phyloP scores from a whole-genome alignment of 352 stramenopile genomes.

The Phytopythium vexans region DNA sequence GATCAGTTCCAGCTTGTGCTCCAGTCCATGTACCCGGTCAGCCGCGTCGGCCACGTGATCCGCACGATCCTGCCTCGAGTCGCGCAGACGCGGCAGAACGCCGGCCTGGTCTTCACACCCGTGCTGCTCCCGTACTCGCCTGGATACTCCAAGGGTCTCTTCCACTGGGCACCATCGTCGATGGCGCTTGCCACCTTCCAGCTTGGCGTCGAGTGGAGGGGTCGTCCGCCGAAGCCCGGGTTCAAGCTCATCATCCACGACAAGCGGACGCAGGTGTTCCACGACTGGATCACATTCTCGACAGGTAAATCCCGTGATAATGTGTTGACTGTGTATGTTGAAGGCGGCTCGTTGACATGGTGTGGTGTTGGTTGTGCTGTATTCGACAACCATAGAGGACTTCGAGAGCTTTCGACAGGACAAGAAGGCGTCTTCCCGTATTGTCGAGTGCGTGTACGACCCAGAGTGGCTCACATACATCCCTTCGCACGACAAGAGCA shows the following conservation, averaged over 20 bases:
- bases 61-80: constrained; percentile 70
- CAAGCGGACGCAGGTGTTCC: constrained; percentile 80
- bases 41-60: constrained; percentile 73
- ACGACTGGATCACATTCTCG: constrained; percentile 88
- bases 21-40: constrained; percentile 83
- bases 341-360: neutral
- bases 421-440: constrained; percentile 80
- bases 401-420: constrained; percentile 78
- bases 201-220: constrained; percentile 77
- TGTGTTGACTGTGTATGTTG: neutral
- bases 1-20: constrained; percentile 82
- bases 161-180: constrained; percentile 59
- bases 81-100: constrained; percentile 73
- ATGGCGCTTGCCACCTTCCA: constrained; percentile 74
- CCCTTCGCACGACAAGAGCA: constrained; percentile 80
- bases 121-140: constrained; percentile 77
- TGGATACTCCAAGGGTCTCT: constrained; percentile 72
- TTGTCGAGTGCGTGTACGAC: constrained; percentile 83
- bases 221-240: constrained; percentile 65
- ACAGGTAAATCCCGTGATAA: constrained; percentile 26
- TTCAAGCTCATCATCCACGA: constrained; percentile 87
- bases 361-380: neutral
- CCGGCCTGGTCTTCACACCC: constrained; percentile 73
- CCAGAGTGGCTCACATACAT: constrained; percentile 81
- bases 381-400: constrained; percentile 33